Evolutionary conservation across 2,329 filamentous ascomycete genomes (phyloP).

Genomic region (Claviceps sorghi): DNA sequence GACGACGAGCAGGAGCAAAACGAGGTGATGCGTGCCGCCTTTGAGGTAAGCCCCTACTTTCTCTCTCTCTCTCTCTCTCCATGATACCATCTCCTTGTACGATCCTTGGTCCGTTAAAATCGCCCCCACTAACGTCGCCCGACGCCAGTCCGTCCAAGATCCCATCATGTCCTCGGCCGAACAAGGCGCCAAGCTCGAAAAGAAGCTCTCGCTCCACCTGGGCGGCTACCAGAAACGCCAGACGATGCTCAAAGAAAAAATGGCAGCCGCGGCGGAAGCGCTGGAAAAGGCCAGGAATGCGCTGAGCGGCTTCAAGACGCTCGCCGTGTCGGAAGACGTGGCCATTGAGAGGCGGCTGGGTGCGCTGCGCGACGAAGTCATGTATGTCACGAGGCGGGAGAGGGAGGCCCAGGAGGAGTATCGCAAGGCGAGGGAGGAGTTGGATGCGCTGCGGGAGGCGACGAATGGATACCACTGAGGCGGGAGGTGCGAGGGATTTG

Average conservation of each 20-base stretch:
- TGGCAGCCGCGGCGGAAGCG: constrained; percentile 57
- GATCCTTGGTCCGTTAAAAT: background rate
- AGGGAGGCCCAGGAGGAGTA: constrained; percentile 84
- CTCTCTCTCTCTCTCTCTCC: background rate
- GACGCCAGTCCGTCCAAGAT: constrained; percentile 49
- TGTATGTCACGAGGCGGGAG: constrained; percentile 65
- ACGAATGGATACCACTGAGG: constrained; percentile 26
- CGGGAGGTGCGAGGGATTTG: background rate
- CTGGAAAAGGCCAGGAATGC: constrained; percentile 60
- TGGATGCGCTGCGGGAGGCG: constrained; percentile 40
- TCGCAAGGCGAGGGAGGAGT: constrained; percentile 59
- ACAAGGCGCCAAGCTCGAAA: constrained; percentile 75
- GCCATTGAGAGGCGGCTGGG: constrained; percentile 60
- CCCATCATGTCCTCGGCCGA: constrained; percentile 61
- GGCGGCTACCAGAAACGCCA: constrained; percentile 83
- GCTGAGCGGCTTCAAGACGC: constrained; percentile 57
- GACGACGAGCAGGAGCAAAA: constrained; percentile 58
- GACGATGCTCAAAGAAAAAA: constrained; percentile 67
- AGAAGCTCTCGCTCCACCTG: constrained; percentile 76
- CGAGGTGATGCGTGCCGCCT: constrained; percentile 50
- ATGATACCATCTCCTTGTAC: too few species aligned
- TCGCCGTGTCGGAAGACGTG: constrained; percentile 67
- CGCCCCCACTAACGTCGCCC: background rate
- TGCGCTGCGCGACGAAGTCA: constrained; percentile 67
- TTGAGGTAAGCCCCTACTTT: constrained; percentile 45